Base-by-base conservation (phyloP, 2,329 filamentous ascomycete genomes). In the Microdochium paspali region DNA sequence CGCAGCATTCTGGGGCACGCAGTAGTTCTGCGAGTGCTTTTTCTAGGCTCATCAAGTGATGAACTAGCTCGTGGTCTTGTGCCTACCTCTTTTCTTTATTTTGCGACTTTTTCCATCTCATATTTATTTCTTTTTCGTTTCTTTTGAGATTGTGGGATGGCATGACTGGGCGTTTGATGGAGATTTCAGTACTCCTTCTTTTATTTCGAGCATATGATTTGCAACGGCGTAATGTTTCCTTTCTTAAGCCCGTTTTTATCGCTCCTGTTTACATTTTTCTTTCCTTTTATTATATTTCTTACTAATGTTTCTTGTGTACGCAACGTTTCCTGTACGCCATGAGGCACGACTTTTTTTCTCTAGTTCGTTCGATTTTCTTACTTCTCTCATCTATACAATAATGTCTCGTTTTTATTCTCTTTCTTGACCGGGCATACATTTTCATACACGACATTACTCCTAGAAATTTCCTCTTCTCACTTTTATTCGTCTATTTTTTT, bases 1-100 rank as follows among this genome's bases (percentile, higher is more conserved):
- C 63, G 56, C 68, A 64, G 50, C 35, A 10, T 21, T 40, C 35
- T 68, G 69, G 62, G 73, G 72, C 54, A 73, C 49, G 44, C 25
- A 40, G n/a, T 46, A 24, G 35, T 26, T 23, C 23, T 42, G 35
- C 24, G 39, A 45, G 44, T 40, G 24, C 23, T 43, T 26, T 44
- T 32, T 31, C 10, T 7, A 13, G 24, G 21, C 21, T 46, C 18
- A 24, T 44, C 10, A 44, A 44, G 13, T 24, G 40, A 44, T 7
- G 10, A 21, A 28, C 26, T 28, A 28, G 7, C 7, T 28, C n/a
- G 26, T 13, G 26, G 7, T 28, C 26, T 13, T 13, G 26, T 28
- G 26, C 26, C 7, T 28, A 28, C 7, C 26, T 28, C 7, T 28
- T 7, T 28, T 28, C 7, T 13, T 13, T 28, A 28, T 13, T 28